These are phyloP conservation scores for Saccharomycopsis sp. DNA, from an alignment of 805 yeast species.

Conservation along the genomic window DNA sequence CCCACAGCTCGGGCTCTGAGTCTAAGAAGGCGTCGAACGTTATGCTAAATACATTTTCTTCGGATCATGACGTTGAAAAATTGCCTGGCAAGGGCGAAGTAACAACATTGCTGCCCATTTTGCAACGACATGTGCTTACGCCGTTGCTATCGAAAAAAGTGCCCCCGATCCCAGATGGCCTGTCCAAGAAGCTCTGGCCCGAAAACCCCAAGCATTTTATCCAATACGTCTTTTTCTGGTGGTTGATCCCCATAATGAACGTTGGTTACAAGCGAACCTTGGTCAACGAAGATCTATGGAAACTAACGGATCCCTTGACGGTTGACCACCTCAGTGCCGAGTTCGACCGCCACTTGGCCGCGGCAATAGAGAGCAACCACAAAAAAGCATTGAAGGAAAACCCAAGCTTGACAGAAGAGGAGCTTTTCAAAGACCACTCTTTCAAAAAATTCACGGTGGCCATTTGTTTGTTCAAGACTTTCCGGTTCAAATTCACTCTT, in stretches of 20 bases:
- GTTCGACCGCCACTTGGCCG: conserved; percentile 31
- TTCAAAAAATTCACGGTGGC: conserved; percentile 30
- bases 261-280: conserved; percentile 69
- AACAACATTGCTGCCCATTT: too few species aligned
- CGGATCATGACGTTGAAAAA: too few species aligned
- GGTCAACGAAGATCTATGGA: conserved; percentile 51
- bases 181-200: conserved; percentile 39
- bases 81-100: too few species aligned
- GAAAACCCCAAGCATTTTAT: conserved; percentile 29
- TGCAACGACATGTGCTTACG: conserved; percentile 16
- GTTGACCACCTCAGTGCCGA: conserved; percentile 33
- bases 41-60: too few species aligned
- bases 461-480: conserved; percentile 42
- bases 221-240: conserved; percentile 47
- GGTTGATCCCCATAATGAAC: conserved; percentile 55
- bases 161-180: conserved; percentile 31
- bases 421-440: conserved; percentile 30
- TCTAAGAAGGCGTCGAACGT: too few species aligned
- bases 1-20: too few species aligned
- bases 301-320: conserved; percentile 34
- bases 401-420: conserved; percentile 31
- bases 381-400: conserved; percentile 26
- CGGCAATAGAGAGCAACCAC: conserved; percentile 28
- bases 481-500: conserved; percentile 34
- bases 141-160: conserved; percentile 25